Evolutionary conservation across 192 early-diverging fungal species (phyloP).

Genomic region (Glomus cerebriforme): DNA sequence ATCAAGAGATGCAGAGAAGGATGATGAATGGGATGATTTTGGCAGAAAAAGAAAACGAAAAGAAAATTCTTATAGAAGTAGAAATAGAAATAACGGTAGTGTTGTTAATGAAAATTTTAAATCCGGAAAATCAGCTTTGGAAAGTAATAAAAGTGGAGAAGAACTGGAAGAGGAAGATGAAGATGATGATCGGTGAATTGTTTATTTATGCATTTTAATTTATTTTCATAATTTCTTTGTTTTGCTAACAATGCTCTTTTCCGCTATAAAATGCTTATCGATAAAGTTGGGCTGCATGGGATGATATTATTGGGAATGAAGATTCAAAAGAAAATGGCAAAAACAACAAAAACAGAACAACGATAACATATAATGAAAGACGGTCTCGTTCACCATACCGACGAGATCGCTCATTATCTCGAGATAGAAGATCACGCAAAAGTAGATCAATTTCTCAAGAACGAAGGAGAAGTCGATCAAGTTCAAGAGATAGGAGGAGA

Average conservation of each 20-base stretch:
- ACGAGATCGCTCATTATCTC: conserved; percentile 28
- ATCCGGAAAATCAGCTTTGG: neutral
- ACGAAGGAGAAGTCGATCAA: conserved; percentile 23
- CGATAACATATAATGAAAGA: neutral
- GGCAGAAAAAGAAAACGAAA: conserved; percentile 33
- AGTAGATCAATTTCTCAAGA: conserved; percentile 22
- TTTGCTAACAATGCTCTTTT: no score
- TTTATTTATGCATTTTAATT: neutral
- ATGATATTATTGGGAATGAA: conserved; percentile 36
- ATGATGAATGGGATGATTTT: conserved; percentile 44
- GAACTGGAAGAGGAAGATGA: conserved; percentile 33
- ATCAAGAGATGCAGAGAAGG: conserved; percentile 30
- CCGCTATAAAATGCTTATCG: neutral
- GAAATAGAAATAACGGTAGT: neutral
- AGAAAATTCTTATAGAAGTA: neutral
- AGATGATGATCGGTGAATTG: conserved; percentile 34
- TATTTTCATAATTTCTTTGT: neutral
- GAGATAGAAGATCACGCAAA: conserved; percentile 8
- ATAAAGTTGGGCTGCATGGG: conserved; percentile 34
- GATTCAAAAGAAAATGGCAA: conserved; percentile 12
- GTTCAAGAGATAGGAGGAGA: conserved; percentile 23
- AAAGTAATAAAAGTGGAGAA: conserved; percentile 20
- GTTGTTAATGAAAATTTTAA: neutral
- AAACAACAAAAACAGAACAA: neutral
- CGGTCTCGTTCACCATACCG: conserved; percentile 17